These are phyloP conservation scores for Leishmania martiniquensis DNA, from an alignment of 208 protist species.

Conservation along the genomic window DNA sequence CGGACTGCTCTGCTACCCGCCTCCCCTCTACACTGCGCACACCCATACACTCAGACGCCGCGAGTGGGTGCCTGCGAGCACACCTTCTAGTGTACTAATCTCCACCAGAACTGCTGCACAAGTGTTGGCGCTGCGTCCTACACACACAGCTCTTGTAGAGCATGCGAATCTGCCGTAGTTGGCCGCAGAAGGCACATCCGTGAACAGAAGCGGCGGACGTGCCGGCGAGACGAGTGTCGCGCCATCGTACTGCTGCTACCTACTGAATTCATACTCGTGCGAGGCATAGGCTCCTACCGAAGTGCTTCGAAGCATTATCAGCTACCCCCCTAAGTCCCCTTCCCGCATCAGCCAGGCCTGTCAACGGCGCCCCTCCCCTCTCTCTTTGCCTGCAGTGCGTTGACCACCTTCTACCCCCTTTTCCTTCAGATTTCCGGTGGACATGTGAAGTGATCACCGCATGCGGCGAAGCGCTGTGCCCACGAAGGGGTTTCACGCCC, in stretches of 20 bases:
- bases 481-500: conserved; percentile 51
- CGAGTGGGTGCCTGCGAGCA: neutral
- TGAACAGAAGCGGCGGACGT: neutral
- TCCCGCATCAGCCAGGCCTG: neutral
- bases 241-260: neutral
- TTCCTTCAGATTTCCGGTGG: neutral
- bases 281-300: neutral
- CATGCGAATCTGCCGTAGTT: neutral
- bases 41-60: neutral
- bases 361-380: neutral
- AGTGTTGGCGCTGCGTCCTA: neutral
- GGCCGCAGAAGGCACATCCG: neutral
- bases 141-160: neutral
- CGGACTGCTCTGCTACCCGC: neutral
- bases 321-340: neutral
- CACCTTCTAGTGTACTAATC: neutral
- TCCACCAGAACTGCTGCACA: neutral
- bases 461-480: conserved; percentile 56
- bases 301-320: neutral
- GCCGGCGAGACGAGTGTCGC: neutral
- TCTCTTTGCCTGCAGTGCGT: neutral
- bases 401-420: neutral
- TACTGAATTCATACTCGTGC: neutral
- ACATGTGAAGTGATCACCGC: neutral
- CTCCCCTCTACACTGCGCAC: neutral